Evolutionary conservation across 495 filamentous ascomycete species (phyloP).

Genomic region (Xylaria scruposa): DNA sequence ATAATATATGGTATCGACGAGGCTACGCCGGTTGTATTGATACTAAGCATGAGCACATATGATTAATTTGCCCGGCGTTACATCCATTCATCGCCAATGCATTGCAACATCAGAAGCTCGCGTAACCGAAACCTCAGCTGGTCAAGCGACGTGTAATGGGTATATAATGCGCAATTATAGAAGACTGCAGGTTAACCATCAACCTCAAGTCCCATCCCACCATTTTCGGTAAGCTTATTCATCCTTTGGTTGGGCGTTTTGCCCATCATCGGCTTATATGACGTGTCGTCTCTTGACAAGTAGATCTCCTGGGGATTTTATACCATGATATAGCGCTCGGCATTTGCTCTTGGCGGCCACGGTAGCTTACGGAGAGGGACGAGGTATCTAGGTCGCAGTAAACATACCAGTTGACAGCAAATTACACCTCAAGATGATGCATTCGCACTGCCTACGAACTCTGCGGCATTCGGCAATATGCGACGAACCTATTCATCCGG

Average conservation of each 20-base stretch:
- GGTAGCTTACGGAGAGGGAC: not conserved
- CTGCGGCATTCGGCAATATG: not conserved
- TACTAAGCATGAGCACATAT: not conserved
- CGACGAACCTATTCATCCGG: not conserved
- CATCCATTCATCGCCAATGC: slow-evolving; percentile 5
- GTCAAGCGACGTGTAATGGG: not conserved
- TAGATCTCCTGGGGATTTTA: not conserved
- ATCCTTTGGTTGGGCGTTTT: not conserved
- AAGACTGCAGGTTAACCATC: not conserved
- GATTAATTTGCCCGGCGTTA: not conserved
- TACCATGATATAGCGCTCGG: not conserved
- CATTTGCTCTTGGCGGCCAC: not conserved
- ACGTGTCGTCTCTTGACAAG: not conserved
- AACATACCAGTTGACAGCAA: not conserved
- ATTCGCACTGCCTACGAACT: not conserved
- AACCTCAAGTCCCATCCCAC: not conserved
- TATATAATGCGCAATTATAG: not conserved
- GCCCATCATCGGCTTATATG: not conserved
- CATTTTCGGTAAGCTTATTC: slow-evolving; percentile 12
- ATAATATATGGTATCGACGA: not conserved
- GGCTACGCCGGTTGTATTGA: not conserved
- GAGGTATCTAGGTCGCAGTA: not conserved
- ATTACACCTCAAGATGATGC: not conserved
- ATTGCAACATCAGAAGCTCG: not conserved
- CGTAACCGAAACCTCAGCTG: not conserved